Evolutionary conservation across 805 yeast species (phyloP), one percentile per base, ranked within the genome.

Genomic region (Candida alai): DNA sequence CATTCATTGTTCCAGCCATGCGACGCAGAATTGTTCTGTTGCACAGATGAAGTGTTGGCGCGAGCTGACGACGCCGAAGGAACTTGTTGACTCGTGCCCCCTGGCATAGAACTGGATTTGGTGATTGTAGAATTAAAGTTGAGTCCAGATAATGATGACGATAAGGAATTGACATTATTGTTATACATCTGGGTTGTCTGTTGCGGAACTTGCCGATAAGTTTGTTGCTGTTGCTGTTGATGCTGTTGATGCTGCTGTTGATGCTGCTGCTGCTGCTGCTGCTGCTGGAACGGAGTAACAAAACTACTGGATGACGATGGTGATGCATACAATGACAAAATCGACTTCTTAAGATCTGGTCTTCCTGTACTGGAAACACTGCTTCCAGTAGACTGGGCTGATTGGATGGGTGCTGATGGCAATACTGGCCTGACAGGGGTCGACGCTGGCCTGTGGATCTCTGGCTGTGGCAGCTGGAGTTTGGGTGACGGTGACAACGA

Each of bases 301-400:
- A 57, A 54, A 8, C 62, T 56, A 13, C 65, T 59, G 14, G 81
- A 84, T 2, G 84, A 56, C 2, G 69, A 56, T 13, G 70, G 70
- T 10, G 68, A 74, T 1, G 94, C 76, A 56, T 93, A 93, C 34
- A 93, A 70, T 16, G 97, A 87, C 39, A 93, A 62, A 40, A 93
- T 93, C 1, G 96, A 86, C 61, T 86, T 86, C 54, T 93, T 93
- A 57, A 93, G 70, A 51, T 90, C 97, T 3, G 93, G 90, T 51
- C 96, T 73, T 21, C 56, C 55, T 9, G 15, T 22, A 24, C 41
- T 41, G 14, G 33, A 24, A 32, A 52, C 40, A 33, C 62, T 56
- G 12, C 63, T 62, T 16, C 66, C 64, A 4, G 65, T 56, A n/a
- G 58, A 48, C 35, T 58, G 64, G 3, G 65, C 58, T 4, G 63